These are phyloP conservation scores for Phaeodactylum tricornutum DNA, from an alignment of 108 stramenopile species.

Conservation along the genomic window DNA sequence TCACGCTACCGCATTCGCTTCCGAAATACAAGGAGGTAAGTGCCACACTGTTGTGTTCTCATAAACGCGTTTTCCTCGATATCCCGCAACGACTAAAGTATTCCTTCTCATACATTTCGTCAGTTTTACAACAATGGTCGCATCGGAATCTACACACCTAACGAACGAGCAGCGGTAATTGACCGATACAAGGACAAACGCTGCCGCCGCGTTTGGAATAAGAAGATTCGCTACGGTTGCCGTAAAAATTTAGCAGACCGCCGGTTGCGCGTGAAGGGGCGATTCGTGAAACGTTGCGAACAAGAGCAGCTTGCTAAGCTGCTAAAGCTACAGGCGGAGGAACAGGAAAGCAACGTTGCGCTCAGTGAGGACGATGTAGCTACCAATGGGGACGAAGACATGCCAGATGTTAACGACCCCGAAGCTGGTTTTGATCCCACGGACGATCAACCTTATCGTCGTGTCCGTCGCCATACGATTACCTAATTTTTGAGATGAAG, in stretches of 20 bases:
- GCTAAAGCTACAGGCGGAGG: conserved; percentile 3
- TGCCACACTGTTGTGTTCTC: neutral
- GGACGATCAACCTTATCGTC: conserved; percentile 75
- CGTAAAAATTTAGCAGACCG: conserved; percentile 95
- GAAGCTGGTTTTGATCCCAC: conserved; percentile 76
- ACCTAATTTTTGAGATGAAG: conserved; percentile 25
- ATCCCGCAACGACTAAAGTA: neutral
- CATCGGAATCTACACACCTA: conserved; percentile 93
- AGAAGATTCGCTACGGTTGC: conserved; percentile 96
- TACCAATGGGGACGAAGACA: conserved; percentile 35
- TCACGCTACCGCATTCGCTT: conserved; percentile 72
- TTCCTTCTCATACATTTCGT: too few relatives aligned
- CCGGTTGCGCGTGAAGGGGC: conserved; percentile 90
- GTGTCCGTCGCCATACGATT: conserved; percentile 74
- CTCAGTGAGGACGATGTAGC: conserved; percentile 22
- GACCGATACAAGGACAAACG: conserved; percentile 82
- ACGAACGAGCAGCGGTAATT: conserved; percentile 90
- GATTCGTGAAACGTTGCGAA: conserved; percentile 88
- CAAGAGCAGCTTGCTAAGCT: conserved; percentile 25
- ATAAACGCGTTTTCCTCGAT: neutral
- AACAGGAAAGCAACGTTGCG: conserved; percentile 11
- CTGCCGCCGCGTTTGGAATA: conserved; percentile 88
- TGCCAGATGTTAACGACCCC: conserved; percentile 73
- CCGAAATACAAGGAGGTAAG: conserved; percentile 81
- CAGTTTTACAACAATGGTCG: conserved; percentile 94